Evolutionary conservation across 2,329 filamentous ascomycete species (phyloP).

Genomic region (Phialophora macrospora): DNA sequence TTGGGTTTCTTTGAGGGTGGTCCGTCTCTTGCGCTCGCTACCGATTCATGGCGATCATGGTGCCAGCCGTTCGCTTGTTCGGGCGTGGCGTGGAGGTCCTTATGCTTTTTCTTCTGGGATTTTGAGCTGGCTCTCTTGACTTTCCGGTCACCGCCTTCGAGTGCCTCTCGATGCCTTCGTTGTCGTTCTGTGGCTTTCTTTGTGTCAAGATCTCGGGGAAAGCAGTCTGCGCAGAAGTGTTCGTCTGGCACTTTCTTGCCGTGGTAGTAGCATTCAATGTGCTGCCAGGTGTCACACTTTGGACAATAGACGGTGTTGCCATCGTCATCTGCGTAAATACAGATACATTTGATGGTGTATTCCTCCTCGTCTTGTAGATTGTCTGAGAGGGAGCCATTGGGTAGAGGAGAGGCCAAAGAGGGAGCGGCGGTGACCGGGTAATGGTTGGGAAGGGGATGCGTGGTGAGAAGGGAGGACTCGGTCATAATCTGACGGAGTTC

Average conservation of each 20-base stretch:
- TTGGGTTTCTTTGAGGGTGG: conserved; percentile 79
- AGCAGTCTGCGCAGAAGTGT: conserved; percentile 89
- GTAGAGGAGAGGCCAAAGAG: conserved; percentile 48
- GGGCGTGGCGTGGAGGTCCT: conserved; percentile 63
- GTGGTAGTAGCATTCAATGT: conserved; percentile 96
- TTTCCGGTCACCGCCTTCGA: conserved; percentile 68
- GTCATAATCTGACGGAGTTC: conserved; percentile 60
- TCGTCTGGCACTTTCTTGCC: conserved; percentile 72
- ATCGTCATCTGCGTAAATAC: conserved; percentile 90
- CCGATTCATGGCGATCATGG: conserved; percentile 62
- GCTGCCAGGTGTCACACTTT: conserved; percentile 95
- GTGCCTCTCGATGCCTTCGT: conserved; percentile 63
- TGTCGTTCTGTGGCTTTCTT: conserved; percentile 77
- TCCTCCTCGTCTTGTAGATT: conserved; percentile 52
- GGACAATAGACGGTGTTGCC: conserved; percentile 98
- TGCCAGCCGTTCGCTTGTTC: conserved; percentile 70
- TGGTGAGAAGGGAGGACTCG: conserved; percentile 57
- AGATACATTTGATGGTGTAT: conserved; percentile 98
- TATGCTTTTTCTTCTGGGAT: conserved; percentile 84
- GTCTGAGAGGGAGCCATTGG: conserved; percentile 51
- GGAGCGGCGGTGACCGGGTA: conserved; percentile 52
- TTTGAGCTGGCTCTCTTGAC: conserved; percentile 76
- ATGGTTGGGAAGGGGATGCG: conserved; percentile 54
- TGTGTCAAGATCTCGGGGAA: conserved; percentile 74
- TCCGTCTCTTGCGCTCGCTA: conserved; percentile 56